Base-by-base conservation (phyloP, 768 basidiomycete genomes). In the Tulasnella sp. region DNA sequence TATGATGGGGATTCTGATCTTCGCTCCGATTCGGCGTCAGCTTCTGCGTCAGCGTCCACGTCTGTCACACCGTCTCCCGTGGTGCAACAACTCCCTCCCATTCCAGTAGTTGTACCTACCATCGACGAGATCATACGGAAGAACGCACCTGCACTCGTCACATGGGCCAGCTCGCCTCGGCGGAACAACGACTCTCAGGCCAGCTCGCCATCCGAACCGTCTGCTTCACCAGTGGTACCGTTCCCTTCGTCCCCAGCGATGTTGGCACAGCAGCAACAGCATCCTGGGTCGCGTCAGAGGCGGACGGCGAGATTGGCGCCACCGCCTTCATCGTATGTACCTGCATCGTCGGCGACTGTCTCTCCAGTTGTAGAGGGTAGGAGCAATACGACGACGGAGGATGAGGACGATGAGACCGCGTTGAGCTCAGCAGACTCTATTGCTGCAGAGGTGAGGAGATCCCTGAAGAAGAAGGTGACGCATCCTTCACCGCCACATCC, bases 41-140 rank as follows among this genome's bases (percentile, higher is more conserved):
- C 10, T 78, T 91, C 26, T 86, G 88, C 1, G 72, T 68, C n/a
- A 26, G 26, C n/a, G 56, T 24, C 34, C 29, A 58, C 42, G 29
- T 38, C 34, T 38, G 34, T 15, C 34, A 15, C 34, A 38, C 34
- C 34, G 15, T 38, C 34, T 15, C 34, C 34, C 5, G 34, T 38
- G 29, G 29, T 26, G 17, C 13, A 58, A 48, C 56, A 42, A 21
- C 17, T 23, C 43, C 26, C 43, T 32, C 53, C 43, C 53, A n/a
- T n/a, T 10, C 32, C 55, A 13, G 29, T 26, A 9, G 45, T 84
- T 51, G 80, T 83, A 5, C 89, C 90, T 49, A 87, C 88, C 13
- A 93, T 93, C 68, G 86, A 85, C 42, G 89, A 93, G 59, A 93
- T 93, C 62, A 92, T 93, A 62, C 83, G 85, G 27, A 79, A 79